A percentile compares a stretch with the other conserved stretches of the same genome.
Conservation (phyloP, 495 filamentous ascomycete species). For the Parmelia sp. region DNA sequence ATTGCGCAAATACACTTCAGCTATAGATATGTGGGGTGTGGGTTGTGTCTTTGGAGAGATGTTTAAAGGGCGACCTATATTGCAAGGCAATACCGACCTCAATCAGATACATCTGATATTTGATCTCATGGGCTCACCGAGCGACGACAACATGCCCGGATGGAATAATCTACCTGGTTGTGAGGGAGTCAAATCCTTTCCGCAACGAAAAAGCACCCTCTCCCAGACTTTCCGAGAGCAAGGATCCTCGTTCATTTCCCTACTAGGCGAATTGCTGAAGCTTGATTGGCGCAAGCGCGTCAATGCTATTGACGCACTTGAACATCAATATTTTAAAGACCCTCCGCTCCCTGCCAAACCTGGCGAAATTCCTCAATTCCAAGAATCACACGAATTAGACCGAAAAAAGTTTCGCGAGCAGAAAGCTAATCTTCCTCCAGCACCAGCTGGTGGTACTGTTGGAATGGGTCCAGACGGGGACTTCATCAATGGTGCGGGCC, state of each 20-base stretch:
- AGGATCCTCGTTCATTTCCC: conserved; percentile 60
- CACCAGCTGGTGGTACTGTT: conserved; percentile 80
- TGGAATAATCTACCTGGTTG: conserved; percentile 76
- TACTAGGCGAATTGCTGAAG: conserved; percentile 75
- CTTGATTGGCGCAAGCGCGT: conserved; percentile 84
- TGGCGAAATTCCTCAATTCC: conserved; percentile 76
- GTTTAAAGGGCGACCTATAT: conserved; percentile 88
- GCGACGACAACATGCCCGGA: conserved; percentile 87
- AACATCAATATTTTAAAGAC: conserved; percentile 84
- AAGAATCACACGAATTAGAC: conserved; percentile 94
- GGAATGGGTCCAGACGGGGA: conserved; percentile 66
- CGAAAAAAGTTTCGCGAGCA: conserved; percentile 79
- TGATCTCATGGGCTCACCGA: conserved; percentile 85
- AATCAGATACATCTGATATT: conserved; percentile 92
- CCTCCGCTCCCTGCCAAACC: conserved; percentile 72
- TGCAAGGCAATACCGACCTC: conserved; percentile 78
- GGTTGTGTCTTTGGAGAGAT: conserved; percentile 98
- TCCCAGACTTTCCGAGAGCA: conserved; percentile 61
- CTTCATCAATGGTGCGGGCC: conserved; percentile 35
- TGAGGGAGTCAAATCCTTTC: conserved; percentile 63
- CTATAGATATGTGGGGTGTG: conserved; percentile 97
- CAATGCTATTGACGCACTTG: conserved; percentile 89
- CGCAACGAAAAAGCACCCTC: conserved; percentile 58
- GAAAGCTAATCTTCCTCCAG: conserved; percentile 70
- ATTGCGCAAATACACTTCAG: conserved; percentile 82